Evolutionary conservation across 169 alveolate genomes (phyloP).

Genomic region (Cryptosporidium baileyi): DNA sequence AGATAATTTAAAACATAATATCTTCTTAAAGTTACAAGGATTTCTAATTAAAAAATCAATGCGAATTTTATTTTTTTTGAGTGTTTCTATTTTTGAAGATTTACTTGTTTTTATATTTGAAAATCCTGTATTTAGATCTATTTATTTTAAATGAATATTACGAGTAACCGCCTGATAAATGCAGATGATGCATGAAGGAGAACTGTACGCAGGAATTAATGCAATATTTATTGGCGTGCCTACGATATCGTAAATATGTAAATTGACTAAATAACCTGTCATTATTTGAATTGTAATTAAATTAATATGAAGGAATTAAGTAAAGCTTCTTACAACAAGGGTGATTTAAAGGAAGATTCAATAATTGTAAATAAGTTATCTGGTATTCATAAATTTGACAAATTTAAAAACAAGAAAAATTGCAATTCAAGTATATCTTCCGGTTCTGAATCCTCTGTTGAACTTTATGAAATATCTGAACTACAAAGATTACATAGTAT

Average conservation of each 20-base stretch:
- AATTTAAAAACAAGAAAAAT: background rate
- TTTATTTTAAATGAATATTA: background rate
- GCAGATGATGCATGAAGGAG: slow-evolving; percentile 36
- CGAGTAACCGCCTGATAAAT: slow-evolving; percentile 18
- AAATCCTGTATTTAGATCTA: too few species aligned
- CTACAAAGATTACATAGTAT: slow-evolving; percentile 48
- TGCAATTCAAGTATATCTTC: slow-evolving; percentile 8
- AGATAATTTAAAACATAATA: too few species aligned
- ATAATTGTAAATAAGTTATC: background rate
- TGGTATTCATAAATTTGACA: background rate
- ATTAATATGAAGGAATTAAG: slow-evolving; percentile 2
- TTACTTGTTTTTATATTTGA: too few species aligned
- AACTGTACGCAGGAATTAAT: slow-evolving; percentile 24
- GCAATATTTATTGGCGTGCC: slow-evolving; percentile 28
- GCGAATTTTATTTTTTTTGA: too few species aligned
- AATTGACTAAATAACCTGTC: background rate
- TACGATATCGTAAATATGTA: slow-evolving; percentile 59
- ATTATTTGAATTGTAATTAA: background rate
- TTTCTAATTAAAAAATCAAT: too few species aligned
- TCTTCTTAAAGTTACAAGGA: too few species aligned
- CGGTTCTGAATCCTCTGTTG: slow-evolving; percentile 46
- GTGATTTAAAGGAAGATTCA: background rate
- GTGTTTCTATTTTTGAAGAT: too few species aligned
- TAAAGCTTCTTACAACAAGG: background rate
- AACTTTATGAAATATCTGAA: slow-evolving; percentile 47